phyloP scores from a whole-genome alignment of 1,139 yeast species.

The Sugiyamaella novakii region DNA sequence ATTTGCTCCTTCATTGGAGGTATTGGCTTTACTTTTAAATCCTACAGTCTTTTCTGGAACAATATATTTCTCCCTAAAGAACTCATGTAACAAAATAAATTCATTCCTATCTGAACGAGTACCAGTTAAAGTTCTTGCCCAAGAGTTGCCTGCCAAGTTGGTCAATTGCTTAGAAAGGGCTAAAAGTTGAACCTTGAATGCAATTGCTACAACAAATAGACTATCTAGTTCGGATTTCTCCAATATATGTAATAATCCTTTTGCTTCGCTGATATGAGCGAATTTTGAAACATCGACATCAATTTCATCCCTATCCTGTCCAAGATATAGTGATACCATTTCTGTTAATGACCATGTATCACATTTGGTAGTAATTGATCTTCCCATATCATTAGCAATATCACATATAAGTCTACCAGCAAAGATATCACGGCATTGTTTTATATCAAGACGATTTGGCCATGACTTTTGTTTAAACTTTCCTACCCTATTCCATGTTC shows the following conservation, averaged over 20 bases:
- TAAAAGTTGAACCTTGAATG: constrained; percentile 79
- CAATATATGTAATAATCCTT: constrained; percentile 66
- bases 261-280: constrained; percentile 58
- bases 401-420: constrained; percentile 92
- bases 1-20: constrained; percentile 26
- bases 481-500: constrained; percentile 83
- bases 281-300: constrained; percentile 68
- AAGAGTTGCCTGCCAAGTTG: constrained; percentile 93
- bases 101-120: constrained; percentile 97
- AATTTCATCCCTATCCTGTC: constrained; percentile 64
- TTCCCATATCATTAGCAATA: constrained; percentile 93
- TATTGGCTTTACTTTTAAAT: background rate
- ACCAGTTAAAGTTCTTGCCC: constrained; percentile 95
- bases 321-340: constrained; percentile 81
- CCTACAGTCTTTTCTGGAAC: constrained; percentile 73
- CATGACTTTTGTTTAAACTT: constrained; percentile 68
- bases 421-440: constrained; percentile 60
- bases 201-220: constrained; percentile 67
- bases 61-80: constrained; percentile 74
- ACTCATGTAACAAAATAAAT: constrained; percentile 89
- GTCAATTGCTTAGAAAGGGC: constrained; percentile 91
- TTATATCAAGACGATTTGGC: constrained; percentile 60
- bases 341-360: constrained; percentile 96
- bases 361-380: constrained; percentile 86
- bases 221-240: constrained; percentile 71